Base-by-base conservation (phyloP, 495 filamentous ascomycete species). In the Neurospora discreta region DNA sequence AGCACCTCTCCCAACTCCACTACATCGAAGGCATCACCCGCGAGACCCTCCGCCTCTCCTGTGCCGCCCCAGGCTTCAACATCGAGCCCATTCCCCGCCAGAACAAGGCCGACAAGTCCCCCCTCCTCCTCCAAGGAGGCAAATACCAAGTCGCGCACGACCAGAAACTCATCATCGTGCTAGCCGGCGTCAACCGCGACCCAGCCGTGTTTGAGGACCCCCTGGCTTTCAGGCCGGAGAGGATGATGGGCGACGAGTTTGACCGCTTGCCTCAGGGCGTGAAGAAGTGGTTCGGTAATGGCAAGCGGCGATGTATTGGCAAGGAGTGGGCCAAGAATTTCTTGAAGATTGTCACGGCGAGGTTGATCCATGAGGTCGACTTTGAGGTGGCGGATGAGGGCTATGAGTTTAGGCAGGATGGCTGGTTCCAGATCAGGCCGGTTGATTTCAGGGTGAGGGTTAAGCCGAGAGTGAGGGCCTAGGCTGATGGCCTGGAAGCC, bases 281-380 rank as follows among this genome's bases (percentile, higher is more conserved):
- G 5, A 91, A 89, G 88, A 90, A 90, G 79, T 85, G 83, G 78
- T 93, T 91, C 70, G 91, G 91, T 3, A 92, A 91, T 72, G 91
- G 90, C 16, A 87, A 87, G 82, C 76, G 90, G 67, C 87, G 82
- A 68, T 92, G 90, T 72, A 90, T 92, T 69, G 90, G 90, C 18
- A 85, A 87, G 67, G 81, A 89, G n/a, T 91, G 90, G 80, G 90
- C 90, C 0, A 88, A 86, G 87, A 88, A 90, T 75, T 90, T 90
- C 75, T 80, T 81, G 10, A 77, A 88, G 60, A 78, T 90, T 2
- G 84, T 85, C 8, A 77, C 86, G 70, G 86, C 88, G 0, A 84
- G 84, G 71, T 70, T 92, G 71, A 80, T 92, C n/a, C 83, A 85
- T 72, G 87, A 88, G 73, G 83, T 92, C 69, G 85, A 90, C 70